phyloP scores from a whole-genome alignment of 2,329 filamentous ascomycete genomes.

The Aspergillus sp. region DNA sequence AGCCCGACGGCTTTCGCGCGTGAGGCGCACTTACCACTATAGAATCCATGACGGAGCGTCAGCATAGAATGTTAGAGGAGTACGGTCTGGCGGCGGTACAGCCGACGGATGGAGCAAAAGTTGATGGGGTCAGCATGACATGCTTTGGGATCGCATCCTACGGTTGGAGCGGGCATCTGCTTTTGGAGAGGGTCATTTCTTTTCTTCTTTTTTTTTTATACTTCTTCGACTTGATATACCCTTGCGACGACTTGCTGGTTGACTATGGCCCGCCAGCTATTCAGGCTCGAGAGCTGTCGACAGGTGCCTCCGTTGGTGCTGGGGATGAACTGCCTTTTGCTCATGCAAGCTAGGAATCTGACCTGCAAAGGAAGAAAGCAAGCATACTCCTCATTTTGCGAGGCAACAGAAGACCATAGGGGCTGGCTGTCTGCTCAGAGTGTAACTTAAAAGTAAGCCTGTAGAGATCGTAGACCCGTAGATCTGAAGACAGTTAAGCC shows the following conservation, averaged over 20 bases:
- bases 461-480: neutral
- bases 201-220: neutral
- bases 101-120: conserved; percentile 22
- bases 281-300: neutral
- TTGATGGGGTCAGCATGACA: conserved; percentile 19
- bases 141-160: conserved; percentile 14
- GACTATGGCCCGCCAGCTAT: neutral
- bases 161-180: conserved; percentile 10
- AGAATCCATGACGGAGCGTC: conserved; percentile 25
- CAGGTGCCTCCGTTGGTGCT: neutral
- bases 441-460: neutral
- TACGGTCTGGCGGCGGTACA: conserved; percentile 18
- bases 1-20: conserved; percentile 24
- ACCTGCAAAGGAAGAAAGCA: conserved; percentile 1
- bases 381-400: conserved; percentile 2
- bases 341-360: conserved; percentile 3
- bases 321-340: neutral
- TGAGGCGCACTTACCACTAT: conserved; percentile 23
- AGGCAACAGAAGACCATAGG: neutral
- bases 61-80: conserved; percentile 27
- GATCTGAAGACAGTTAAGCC: neutral
- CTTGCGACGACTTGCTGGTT: conserved; percentile 7
- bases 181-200: conserved; percentile 5
- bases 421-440: neutral
- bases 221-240: conserved; percentile 3